phyloP scores from a whole-genome alignment of 2,329 filamentous ascomycete genomes.

The Fusarium sp. region DNA sequence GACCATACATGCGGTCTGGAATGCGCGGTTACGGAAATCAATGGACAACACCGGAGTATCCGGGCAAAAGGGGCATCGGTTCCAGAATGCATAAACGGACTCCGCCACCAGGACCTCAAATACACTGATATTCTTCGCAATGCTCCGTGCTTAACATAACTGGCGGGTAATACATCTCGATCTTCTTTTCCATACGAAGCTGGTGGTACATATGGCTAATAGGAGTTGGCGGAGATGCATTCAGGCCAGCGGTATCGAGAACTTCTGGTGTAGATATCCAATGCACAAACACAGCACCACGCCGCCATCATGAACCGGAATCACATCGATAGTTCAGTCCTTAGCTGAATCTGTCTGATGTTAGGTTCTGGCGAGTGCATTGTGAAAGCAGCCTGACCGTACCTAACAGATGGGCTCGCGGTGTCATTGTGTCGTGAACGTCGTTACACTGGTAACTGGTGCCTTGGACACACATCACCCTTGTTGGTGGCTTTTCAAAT shows the following conservation, averaged over 20 bases:
- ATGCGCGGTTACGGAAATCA: neutral
- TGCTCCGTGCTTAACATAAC: constrained; percentile 14
- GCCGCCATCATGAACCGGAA: neutral
- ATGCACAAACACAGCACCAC: neutral
- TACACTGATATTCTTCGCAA: neutral
- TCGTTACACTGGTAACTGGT: constrained; percentile 13
- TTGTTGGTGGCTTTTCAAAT: neutral
- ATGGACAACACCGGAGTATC: constrained; percentile 26
- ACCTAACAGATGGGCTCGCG: neutral
- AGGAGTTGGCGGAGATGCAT: constrained; percentile 7
- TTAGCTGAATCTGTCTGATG: neutral
- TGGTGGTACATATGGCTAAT: neutral
- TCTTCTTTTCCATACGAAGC: neutral
- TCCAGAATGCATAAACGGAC: neutral
- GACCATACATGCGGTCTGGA: constrained; percentile 18
- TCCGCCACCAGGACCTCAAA: constrained; percentile 8
- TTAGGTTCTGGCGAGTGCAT: neutral
- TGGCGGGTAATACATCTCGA: constrained; percentile 24
- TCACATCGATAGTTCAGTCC: neutral
- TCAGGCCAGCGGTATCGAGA: constrained; percentile 5
- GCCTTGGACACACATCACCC: neutral
- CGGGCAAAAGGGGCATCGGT: constrained; percentile 10
- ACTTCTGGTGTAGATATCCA: neutral
- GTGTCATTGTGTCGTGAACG: constrained; percentile 9
- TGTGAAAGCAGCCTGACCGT: neutral